Conservation (phyloP, 352 stramenopile species). For the Thraustochytrium sp. region DNA sequence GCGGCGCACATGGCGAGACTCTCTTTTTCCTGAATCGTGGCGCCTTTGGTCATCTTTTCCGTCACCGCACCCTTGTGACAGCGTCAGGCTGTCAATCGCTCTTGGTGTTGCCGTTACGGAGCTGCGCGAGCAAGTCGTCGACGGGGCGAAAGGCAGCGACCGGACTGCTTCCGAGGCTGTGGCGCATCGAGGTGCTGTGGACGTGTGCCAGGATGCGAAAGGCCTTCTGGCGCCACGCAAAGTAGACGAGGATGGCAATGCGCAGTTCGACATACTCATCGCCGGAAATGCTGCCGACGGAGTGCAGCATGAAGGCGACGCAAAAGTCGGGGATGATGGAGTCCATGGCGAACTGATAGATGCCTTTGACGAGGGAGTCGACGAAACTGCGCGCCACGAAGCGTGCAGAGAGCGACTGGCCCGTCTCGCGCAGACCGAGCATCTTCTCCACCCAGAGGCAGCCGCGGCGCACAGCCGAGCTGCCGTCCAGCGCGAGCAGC, state of each 20-base stretch:
- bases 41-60: too few species aligned
- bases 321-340: neutral
- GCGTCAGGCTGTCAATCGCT: too few species aligned
- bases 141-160: neutral
- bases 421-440: neutral
- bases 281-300: neutral
- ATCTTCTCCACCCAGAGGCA: neutral
- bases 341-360: neutral
- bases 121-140: too few species aligned
- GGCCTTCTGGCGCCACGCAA: neutral
- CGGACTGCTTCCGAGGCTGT: neutral
- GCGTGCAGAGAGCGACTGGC: neutral
- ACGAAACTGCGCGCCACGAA: neutral
- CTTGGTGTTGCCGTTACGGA: too few species aligned
- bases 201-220: conserved; percentile 9
- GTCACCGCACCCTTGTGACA: too few species aligned
- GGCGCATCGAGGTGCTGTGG: neutral
- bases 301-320: neutral
- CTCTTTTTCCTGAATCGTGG: too few species aligned
- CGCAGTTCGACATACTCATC: conserved; percentile 17
- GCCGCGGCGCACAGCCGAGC: neutral
- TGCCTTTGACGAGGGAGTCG: neutral
- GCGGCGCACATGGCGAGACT: too few species aligned
- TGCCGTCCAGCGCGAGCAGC: conserved; percentile 41
- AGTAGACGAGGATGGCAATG: conserved; percentile 14